Percentiles rank a stretch among this genome's conserved stretches.
These are phyloP conservation scores for Verticillium zaregamsianum DNA, from an alignment of 2,329 filamentous ascomycete species.

Conservation along the genomic window DNA sequence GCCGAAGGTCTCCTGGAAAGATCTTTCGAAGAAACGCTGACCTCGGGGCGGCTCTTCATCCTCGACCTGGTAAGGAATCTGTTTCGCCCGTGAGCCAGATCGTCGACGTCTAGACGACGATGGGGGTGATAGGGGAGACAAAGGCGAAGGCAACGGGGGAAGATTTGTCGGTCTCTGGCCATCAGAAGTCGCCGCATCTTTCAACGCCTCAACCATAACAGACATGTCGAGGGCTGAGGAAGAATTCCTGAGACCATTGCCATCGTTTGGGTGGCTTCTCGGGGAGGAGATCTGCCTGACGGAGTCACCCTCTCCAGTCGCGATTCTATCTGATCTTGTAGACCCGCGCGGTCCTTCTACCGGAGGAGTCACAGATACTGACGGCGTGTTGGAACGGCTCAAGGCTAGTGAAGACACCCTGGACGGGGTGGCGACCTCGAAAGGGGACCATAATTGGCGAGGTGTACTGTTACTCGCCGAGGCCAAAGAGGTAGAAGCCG, in stretches of 20 bases:
- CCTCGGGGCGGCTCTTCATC: slow-evolving; percentile 26
- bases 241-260: not conserved
- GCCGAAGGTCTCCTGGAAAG: slow-evolving; percentile 27
- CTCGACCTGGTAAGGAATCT: slow-evolving; percentile 7
- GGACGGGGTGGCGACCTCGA: not conserved
- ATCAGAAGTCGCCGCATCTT: not conserved
- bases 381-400: not conserved
- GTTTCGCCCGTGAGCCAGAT: not conserved
- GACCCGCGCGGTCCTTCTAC: not conserved
- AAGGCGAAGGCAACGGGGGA: not conserved
- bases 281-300: not conserved
- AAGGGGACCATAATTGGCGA: not conserved
- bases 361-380: not conserved
- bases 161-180: not conserved
- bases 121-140: not conserved
- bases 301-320: too few relatives aligned
- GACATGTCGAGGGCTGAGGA: not conserved
- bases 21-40: slow-evolving; percentile 29
- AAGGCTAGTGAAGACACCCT: not conserved
- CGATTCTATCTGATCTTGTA: not conserved
- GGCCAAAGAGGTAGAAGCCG: too few relatives aligned
- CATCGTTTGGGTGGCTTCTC: not conserved
- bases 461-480: too few relatives aligned
- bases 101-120: not conserved
- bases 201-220: not conserved